Evolutionary conservation across 257 asterid species (phyloP).

Genomic region (Paraleonurus japonicus): DNA sequence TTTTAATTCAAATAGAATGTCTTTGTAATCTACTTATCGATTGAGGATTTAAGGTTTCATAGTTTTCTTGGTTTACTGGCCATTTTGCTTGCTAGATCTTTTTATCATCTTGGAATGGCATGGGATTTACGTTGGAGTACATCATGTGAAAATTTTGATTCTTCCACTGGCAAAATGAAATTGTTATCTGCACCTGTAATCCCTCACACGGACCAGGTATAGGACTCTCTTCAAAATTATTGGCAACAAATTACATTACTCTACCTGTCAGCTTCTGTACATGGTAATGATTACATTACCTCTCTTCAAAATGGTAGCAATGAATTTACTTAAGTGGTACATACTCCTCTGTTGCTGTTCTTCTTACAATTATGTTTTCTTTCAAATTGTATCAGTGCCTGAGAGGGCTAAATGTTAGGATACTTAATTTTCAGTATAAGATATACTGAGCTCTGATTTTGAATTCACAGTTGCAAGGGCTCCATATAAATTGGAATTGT

Average conservation of each 20-base stretch:
- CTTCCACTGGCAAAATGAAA: constrained; percentile 40
- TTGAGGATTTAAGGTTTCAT: background rate
- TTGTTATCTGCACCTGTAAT: constrained; percentile 54
- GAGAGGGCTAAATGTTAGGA: background rate
- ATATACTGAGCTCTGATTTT: constrained; percentile 30
- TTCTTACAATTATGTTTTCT: background rate
- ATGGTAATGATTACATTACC: background rate
- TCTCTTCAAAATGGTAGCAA: constrained; percentile 3
- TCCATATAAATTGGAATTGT: constrained; percentile 67
- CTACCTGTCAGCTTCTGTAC: constrained; percentile 7
- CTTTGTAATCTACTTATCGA: constrained; percentile 8
- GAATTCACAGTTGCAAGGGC: constrained; percentile 58
- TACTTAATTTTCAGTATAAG: background rate
- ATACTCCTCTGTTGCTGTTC: constrained; percentile 17
- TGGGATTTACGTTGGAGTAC: constrained; percentile 85
- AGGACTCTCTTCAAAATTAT: constrained; percentile 15
- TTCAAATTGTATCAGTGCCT: constrained; percentile 13
- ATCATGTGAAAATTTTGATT: constrained; percentile 36
- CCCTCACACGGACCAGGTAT: constrained; percentile 72
- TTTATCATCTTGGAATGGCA: constrained; percentile 91
- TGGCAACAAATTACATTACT: constrained; percentile 9
- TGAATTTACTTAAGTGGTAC: constrained; percentile 3
- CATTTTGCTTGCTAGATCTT: constrained; percentile 59
- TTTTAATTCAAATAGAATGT: background rate
- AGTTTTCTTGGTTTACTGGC: constrained; percentile 18